Conservation (phyloP, 2,329 filamentous ascomycete species). For the Bipolaris zeicola region DNA sequence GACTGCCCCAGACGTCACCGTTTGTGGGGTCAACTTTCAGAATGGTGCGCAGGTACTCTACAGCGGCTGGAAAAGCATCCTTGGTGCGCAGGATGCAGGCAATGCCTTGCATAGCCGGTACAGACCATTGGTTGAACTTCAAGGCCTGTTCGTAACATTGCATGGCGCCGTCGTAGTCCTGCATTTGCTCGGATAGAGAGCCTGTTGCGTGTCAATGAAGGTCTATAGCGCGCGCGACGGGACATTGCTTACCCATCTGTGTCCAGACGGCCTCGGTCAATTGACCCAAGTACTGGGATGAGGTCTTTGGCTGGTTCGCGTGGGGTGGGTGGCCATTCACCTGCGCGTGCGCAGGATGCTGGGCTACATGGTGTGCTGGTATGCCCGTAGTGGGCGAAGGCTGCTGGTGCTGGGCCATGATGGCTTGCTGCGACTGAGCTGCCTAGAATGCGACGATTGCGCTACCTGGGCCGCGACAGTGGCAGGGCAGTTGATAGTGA, state of each 20-base stretch:
- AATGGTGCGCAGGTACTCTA: slow-evolving; percentile 90
- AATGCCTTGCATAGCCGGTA: slow-evolving; percentile 91
- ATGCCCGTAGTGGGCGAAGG: slow-evolving; percentile 80
- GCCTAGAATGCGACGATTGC: slow-evolving; percentile 18
- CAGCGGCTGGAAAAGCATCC: slow-evolving; percentile 91
- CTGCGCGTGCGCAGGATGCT: slow-evolving; percentile 66
- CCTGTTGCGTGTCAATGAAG: slow-evolving; percentile 59
- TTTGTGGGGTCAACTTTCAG: slow-evolving; percentile 87
- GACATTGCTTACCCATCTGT: slow-evolving; percentile 74
- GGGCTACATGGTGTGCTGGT: slow-evolving; percentile 68
- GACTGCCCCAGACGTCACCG: slow-evolving; percentile 94
- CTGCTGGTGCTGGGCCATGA: slow-evolving; percentile 75
- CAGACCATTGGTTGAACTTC: slow-evolving; percentile 84
- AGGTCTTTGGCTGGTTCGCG: slow-evolving; percentile 63
- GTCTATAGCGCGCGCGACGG: slow-evolving; percentile 17
- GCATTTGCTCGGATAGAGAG: slow-evolving; percentile 83
- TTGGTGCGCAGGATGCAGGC: slow-evolving; percentile 88
- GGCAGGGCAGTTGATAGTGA: slow-evolving; percentile 14
- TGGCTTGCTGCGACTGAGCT: slow-evolving; percentile 11
- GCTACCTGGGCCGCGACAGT: slow-evolving; percentile 17
- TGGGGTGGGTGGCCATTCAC: slow-evolving; percentile 62
- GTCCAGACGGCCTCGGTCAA: slow-evolving; percentile 92
- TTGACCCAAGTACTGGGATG: slow-evolving; percentile 74
- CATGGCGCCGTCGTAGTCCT: slow-evolving; percentile 87
- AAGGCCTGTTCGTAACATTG: slow-evolving; percentile 89